Base-by-base conservation (phyloP, 192 early-diverging fungal species). In the Backusella luteola region DNA sequence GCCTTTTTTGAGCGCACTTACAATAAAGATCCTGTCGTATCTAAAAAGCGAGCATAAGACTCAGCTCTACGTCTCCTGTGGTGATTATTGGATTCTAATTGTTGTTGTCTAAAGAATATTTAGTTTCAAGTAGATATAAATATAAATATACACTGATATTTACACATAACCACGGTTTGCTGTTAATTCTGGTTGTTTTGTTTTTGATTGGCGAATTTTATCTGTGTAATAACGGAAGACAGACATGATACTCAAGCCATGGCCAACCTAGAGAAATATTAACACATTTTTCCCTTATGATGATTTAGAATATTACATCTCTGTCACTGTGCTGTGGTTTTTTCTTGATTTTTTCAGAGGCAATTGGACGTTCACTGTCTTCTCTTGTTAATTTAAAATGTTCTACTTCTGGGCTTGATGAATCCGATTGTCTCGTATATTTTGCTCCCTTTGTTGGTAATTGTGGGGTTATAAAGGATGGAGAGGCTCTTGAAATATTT, bases 31-130 rank as follows among this genome's bases (percentile, higher is more conserved):
- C 84, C 84, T 76, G 82, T 81, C n/a, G 87, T 81, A 1, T 73
- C 80, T n/a, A 90, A 76, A 15, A 90, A 83, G 63, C 87, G 77
- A 9, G 83, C 89, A 75, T 84, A 90, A 12, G 89, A 88, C 8
- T 85, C 80, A 3, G 83, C 84, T 36, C 78, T 76, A 66, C 80
- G 81, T 70, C 82, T 66, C 9, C 63, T 69, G 5, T 63, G 79
- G 21, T 41, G 29, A 36, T 84, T 79, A 12, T 75, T 67, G 23
- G 72, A 76, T 34, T 77, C 79, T 38, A 80, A 63, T 59, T 78
- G 82, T 52, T 80, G 76, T 59, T 80, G 79, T 19, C 34, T 66
- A 67, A 8, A 38, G 1, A 21, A 7, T 7, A 49, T 49, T 9
- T 1, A 39, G 14, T 17, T 59, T 29, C 32, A 32, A 17, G 34